Percentiles rank a stretch among this genome's conserved stretches.
Conservation (phyloP, 768 basidiomycete genomes). For the Russula sp. region DNA sequence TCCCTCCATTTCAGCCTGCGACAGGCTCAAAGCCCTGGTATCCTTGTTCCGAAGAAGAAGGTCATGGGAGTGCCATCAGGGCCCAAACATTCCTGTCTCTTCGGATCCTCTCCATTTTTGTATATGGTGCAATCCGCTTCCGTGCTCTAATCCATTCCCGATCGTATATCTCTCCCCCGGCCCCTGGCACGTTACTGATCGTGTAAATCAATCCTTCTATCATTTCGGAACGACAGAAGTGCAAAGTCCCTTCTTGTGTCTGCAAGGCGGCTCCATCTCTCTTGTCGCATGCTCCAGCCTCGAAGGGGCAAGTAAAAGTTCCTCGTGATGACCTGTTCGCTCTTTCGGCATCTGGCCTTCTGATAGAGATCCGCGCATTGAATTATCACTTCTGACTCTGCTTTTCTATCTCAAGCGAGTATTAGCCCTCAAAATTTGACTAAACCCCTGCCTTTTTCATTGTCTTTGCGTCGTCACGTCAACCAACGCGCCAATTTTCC, state of each 20-base stretch:
- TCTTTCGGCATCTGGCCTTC: not conserved
- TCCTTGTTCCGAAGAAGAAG: slow-evolving; percentile 9
- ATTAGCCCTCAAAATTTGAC: not conserved
- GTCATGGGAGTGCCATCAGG: not conserved
- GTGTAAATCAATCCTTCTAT: slow-evolving; percentile 4
- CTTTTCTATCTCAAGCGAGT: slow-evolving; percentile 1
- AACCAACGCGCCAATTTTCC: not conserved
- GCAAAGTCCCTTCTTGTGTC: not conserved
- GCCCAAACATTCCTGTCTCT: not conserved
- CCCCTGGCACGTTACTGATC: not conserved
- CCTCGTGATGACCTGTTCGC: not conserved
- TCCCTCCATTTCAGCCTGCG: not conserved
- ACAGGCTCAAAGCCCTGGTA: not conserved
- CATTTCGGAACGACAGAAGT: slow-evolving; percentile 6
- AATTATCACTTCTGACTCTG: not conserved
- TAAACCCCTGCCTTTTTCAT: not conserved
- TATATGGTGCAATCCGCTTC: slow-evolving; percentile 6
- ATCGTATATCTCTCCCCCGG: not conserved
- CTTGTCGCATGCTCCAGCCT: slow-evolving; percentile 7
- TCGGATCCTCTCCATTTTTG: slow-evolving; percentile 1
- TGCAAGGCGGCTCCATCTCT: slow-evolving; percentile 8
- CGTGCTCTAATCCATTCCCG: not conserved
- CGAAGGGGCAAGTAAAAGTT: slow-evolving; percentile 3
- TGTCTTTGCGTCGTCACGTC: not conserved
- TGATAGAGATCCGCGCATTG: not conserved